Evolutionary conservation across 2,329 filamentous ascomycete species (phyloP).

Genomic region (Fusarium chuoi): DNA sequence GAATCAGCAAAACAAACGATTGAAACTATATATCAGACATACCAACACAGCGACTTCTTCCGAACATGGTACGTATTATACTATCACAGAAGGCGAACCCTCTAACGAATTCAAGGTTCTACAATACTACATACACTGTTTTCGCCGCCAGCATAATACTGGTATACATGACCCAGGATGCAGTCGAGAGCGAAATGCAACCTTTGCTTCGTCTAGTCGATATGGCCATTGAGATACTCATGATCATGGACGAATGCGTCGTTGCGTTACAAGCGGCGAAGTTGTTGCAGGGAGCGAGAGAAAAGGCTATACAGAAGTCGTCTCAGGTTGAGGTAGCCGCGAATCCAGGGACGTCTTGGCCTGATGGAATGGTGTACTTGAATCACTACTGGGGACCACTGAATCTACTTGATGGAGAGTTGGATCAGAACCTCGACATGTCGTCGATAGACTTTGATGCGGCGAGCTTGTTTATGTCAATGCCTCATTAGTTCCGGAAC

Average conservation of each 20-base stretch:
- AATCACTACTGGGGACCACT: not conserved
- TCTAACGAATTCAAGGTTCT: not conserved
- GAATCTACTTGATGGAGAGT: not conserved
- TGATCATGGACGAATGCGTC: not conserved
- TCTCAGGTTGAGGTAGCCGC: not conserved
- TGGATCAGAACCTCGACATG: not conserved
- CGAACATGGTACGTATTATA: not conserved
- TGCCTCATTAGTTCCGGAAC: slow-evolving; percentile 76
- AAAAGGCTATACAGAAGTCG: not conserved
- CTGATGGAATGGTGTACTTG: not conserved
- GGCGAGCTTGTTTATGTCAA: slow-evolving; percentile 81
- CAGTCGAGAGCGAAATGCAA: not conserved
- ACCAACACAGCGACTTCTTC: not conserved
- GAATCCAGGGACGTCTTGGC: not conserved
- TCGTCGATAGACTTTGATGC: not conserved
- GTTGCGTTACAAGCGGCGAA: not conserved
- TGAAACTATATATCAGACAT: not conserved
- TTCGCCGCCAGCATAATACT: not conserved
- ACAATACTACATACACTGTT: not conserved
- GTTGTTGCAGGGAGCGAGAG: not conserved
- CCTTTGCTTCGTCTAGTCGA: not conserved
- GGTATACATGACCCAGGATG: not conserved
- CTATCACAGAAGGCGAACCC: accelerated
- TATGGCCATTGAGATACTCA: not conserved
- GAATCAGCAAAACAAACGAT: not conserved